Percentiles rank a stretch among this genome's conserved stretches.
These are phyloP conservation scores for Candida qinlingensis DNA, from an alignment of 805 yeast species.

Conservation along the genomic window DNA sequence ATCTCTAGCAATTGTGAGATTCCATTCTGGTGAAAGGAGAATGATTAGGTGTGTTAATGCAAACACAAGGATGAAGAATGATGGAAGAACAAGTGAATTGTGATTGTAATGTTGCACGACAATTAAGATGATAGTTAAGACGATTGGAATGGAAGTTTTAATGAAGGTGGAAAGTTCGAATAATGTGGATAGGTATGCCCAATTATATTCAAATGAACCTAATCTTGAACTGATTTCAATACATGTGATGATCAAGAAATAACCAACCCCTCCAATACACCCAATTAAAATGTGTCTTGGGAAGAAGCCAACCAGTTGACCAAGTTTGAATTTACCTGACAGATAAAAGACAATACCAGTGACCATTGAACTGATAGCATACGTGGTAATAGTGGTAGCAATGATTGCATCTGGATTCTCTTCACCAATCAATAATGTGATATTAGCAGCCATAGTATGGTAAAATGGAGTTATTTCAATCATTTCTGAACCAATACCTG, in stretches of 20 bases:
- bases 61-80: constrained; percentile 71
- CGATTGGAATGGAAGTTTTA: constrained; percentile 69
- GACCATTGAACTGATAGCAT: constrained; percentile 73
- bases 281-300: constrained; percentile 96
- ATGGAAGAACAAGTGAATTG: constrained; percentile 74
- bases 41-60: constrained; percentile 64
- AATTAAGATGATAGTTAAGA: constrained; percentile 56
- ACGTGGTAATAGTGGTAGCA: constrained; percentile 84
- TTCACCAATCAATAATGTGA: constrained; percentile 51
- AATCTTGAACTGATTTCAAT: constrained; percentile 83
- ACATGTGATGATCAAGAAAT: constrained; percentile 84
- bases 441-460: constrained; percentile 85
- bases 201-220: constrained; percentile 62
- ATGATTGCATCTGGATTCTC: constrained; percentile 48
- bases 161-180: constrained; percentile 40
- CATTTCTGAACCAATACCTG: constrained; percentile 98
- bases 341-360: constrained; percentile 79
- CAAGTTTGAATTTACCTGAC: constrained; percentile 75
- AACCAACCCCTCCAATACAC: constrained; percentile 98
- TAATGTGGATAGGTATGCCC: constrained; percentile 46
- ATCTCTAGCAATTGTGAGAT: constrained; percentile 54
- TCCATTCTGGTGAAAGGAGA: constrained; percentile 58
- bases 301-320: constrained; percentile 87
- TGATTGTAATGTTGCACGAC: constrained; percentile 53
- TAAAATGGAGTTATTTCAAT: constrained; percentile 98